Percentiles rank a stretch among this genome's conserved stretches.
phyloP scores from a whole-genome alignment of 805 yeast species.

The Suhomyces faveliae region DNA sequence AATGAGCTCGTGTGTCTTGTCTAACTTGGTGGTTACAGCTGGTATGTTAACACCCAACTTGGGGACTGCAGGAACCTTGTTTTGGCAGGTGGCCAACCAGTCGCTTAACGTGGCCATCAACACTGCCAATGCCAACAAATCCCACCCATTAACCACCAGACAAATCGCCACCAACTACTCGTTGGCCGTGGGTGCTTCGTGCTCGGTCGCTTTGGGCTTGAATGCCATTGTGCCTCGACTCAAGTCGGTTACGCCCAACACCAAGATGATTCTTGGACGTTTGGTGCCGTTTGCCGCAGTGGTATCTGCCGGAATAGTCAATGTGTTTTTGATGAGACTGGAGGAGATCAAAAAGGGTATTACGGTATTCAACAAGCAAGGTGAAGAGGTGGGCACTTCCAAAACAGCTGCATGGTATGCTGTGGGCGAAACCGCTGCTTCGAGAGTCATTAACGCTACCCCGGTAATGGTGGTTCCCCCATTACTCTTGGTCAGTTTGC shows the following conservation, averaged over 20 bases:
- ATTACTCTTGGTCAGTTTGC: constrained; percentile 72
- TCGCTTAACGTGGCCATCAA: constrained; percentile 95
- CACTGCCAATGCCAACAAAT: constrained; percentile 93
- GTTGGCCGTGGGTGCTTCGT: constrained; percentile 90
- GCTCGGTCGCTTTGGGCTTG: constrained; percentile 92
- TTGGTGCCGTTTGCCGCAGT: constrained; percentile 98
- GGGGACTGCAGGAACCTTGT: constrained; percentile 85
- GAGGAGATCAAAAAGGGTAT: constrained; percentile 90
- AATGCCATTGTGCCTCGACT: constrained; percentile 88
- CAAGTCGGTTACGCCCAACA: constrained; percentile 62
- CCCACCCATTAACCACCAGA: constrained; percentile 79
- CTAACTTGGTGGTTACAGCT: constrained; percentile 90
- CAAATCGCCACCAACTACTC: constrained; percentile 80
- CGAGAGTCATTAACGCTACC: constrained; percentile 92
- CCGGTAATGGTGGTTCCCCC: constrained; percentile 99
- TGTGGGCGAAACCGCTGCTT: constrained; percentile 95
- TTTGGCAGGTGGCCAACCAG: constrained; percentile 98
- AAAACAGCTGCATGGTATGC: constrained; percentile 87
- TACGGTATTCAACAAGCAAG: constrained; percentile 60
- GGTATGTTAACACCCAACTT: constrained; percentile 97
- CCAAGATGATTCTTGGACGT: constrained; percentile 74
- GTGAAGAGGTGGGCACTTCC: constrained; percentile 66
- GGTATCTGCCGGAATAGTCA: constrained; percentile 93
- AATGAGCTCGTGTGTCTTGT: constrained; percentile 93
- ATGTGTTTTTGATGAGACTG: constrained; percentile 94